Evolutionary conservation across 441 rosid species (phyloP), one percentile per base, ranked within the genome.

Genomic region (Corymbia citriodora): DNA sequence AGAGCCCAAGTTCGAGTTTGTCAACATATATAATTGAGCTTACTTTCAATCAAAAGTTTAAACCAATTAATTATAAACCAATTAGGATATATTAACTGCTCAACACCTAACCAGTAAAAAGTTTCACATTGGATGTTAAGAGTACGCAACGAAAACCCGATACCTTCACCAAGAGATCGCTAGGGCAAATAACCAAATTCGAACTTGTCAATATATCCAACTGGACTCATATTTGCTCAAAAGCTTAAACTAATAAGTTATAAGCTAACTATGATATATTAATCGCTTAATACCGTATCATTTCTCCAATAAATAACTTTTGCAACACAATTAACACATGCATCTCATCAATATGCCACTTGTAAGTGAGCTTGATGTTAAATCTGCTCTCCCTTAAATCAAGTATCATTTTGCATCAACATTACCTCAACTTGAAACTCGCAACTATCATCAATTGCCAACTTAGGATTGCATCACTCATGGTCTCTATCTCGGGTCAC

Each of bases 1-100:
- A 70, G 45, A 33, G 19, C 2, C 12, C 23, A 31, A 70, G 45
- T 18, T 0, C 0, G 40, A 31, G 11, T 17, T 1, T 18, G 2
- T 70, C 23, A 9, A 70, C 12, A 17, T 70, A 70, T 33, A 4
- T 17, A 33, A 0, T 18, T 70, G 10, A 3, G 17, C 4, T 70
- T 45, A 70, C 19, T 8, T 19, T n/a, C 25, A 31, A 21, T 17
- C 13, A 70, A 2, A 31, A 31, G 11, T 18, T 70, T 70, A 31
- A 70, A 2, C 4, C 5, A 36, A 70, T 31, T 23, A 70, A 33
- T 65, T n/a, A 65, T 31, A n/a, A 65, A 18, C 5, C n/a, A 65
- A 65, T 2, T 70, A 70, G 17, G 21, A 70, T 31, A 70, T 33
- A 70, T 70, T 70, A 70, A 33, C 10, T 33, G 19, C 45, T 70